A percentile compares a stretch with the other conserved stretches of the same genome.
Conservation (phyloP, 2,329 filamentous ascomycete genomes). For the Hypomyces rosellus region DNA sequence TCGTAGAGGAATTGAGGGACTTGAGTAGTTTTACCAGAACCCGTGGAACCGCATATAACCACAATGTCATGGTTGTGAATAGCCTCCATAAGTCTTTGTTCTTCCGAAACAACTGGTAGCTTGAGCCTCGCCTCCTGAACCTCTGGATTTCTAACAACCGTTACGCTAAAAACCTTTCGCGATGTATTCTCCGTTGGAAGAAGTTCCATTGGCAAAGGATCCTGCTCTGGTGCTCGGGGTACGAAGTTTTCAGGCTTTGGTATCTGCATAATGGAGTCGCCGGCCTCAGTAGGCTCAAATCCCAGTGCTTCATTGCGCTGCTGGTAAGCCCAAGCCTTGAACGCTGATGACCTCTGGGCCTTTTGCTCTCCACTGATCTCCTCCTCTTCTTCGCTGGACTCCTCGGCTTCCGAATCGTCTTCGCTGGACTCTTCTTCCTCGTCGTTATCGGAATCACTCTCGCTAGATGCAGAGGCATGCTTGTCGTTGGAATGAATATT, state of each 20-base stretch:
- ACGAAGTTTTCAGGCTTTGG: conserved; percentile 57
- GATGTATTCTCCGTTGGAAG: conserved; percentile 52
- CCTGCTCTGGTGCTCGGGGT: conserved; percentile 61
- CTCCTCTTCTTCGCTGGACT: conserved; percentile 28
- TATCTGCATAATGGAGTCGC: conserved; percentile 40
- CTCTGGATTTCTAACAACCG: conserved; percentile 61
- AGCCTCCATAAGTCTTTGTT: conserved; percentile 97
- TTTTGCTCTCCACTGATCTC: conserved; percentile 20
- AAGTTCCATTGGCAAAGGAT: conserved; percentile 63
- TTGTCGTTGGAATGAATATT: conserved; percentile 19
- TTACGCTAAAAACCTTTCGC: conserved; percentile 70
- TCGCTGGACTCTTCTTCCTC: conserved; percentile 21
- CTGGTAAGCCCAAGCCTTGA: conserved; percentile 88
- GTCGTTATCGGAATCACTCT: conserved; percentile 24
- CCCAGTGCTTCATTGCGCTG: conserved; percentile 81
- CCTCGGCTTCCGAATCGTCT: conserved; percentile 26
- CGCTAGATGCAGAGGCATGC: conserved; percentile 17
- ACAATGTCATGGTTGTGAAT: conserved; percentile 88
- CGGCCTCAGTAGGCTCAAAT: conserved; percentile 42
- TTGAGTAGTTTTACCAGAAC: conserved; percentile 96
- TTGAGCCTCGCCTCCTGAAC: conserved; percentile 74
- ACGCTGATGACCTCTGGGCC: conserved; percentile 52
- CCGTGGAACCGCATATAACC: conserved; percentile 89
- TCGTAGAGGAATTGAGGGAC: conserved; percentile 95
- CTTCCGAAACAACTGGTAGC: conserved; percentile 86